Percentiles rank a stretch among this genome's conserved stretches.
Conservation (phyloP, 345 rosid genomes). For the Mangifera indica region DNA sequence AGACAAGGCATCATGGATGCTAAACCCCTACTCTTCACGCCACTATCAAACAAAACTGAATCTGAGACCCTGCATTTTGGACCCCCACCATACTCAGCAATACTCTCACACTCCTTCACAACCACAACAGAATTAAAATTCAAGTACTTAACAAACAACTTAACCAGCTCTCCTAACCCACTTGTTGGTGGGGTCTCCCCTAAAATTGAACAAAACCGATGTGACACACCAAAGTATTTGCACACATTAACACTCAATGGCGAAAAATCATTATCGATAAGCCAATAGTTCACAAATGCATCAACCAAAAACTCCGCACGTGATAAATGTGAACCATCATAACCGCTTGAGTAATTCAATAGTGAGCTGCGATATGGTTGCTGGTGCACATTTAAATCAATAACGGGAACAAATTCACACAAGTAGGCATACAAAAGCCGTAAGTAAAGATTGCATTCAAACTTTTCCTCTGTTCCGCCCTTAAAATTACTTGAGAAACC, state of each 20-base stretch:
- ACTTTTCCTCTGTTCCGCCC: conserved; percentile 49
- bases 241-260: conserved; percentile 53
- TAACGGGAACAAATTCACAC: conserved; percentile 70
- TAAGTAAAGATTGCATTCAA: conserved; percentile 62
- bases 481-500: conserved; percentile 53
- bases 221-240: conserved; percentile 67
- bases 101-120: conserved; percentile 37
- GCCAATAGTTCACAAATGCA: conserved; percentile 73
- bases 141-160: conserved; percentile 77
- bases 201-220: conserved; percentile 45
- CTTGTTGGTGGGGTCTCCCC: conserved; percentile 71
- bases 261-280: conserved; percentile 88
- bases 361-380: conserved; percentile 73
- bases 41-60: conserved; percentile 29
- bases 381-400: conserved; percentile 53
- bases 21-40: conserved; percentile 35
- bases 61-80: conserved; percentile 45
- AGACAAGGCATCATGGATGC: conserved; percentile 33
- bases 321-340: conserved; percentile 53
- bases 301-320: conserved; percentile 81
- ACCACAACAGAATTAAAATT: conserved; percentile 54
- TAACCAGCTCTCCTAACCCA: conserved; percentile 74
- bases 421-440: conserved; percentile 72
- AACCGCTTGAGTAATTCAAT: conserved; percentile 56
- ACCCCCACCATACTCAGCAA: conserved; percentile 36